A percentile compares a stretch with the other conserved stretches of the same genome.
These are phyloP conservation scores for Cercophora samala DNA, from an alignment of 495 filamentous ascomycete species.

Conservation along the genomic window DNA sequence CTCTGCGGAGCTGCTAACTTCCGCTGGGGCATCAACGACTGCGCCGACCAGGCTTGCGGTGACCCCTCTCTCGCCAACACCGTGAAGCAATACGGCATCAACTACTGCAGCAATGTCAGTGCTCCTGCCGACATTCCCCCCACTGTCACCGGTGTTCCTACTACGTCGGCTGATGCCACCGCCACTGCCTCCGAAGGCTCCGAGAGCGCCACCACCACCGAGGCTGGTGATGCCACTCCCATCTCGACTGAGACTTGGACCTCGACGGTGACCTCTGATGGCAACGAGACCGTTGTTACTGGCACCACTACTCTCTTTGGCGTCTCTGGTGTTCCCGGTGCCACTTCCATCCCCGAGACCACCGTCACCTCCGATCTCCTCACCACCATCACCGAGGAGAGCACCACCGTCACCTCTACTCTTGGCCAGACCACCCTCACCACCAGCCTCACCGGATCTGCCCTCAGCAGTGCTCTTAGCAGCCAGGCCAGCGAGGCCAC, in stretches of 20 bases:
- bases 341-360: constrained; percentile 13
- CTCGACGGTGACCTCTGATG: constrained; percentile 26
- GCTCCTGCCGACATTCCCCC: constrained; percentile 26
- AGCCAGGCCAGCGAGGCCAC: constrained; percentile 14
- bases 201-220: neutral
- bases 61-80: constrained; percentile 27
- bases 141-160: constrained; percentile 21
- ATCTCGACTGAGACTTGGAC: constrained; percentile 38
- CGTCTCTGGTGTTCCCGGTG: constrained; percentile 21
- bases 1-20: constrained; percentile 70
- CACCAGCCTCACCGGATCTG: constrained; percentile 18
- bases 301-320: constrained; percentile 24
- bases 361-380: constrained; percentile 18
- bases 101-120: constrained; percentile 31
- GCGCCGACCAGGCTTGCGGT: constrained; percentile 64
- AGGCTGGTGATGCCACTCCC: constrained; percentile 15
- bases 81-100: constrained; percentile 36
- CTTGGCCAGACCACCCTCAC: constrained; percentile 19
- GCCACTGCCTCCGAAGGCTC: neutral
- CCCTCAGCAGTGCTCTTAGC: constrained; percentile 14
- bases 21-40: constrained; percentile 74
- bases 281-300: constrained; percentile 23
- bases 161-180: neutral
- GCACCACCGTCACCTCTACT: constrained; percentile 21
- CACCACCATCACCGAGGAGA: constrained; percentile 14